Evolutionary conservation across 805 yeast species (phyloP).

Genomic region (Yarrowia sp.): DNA sequence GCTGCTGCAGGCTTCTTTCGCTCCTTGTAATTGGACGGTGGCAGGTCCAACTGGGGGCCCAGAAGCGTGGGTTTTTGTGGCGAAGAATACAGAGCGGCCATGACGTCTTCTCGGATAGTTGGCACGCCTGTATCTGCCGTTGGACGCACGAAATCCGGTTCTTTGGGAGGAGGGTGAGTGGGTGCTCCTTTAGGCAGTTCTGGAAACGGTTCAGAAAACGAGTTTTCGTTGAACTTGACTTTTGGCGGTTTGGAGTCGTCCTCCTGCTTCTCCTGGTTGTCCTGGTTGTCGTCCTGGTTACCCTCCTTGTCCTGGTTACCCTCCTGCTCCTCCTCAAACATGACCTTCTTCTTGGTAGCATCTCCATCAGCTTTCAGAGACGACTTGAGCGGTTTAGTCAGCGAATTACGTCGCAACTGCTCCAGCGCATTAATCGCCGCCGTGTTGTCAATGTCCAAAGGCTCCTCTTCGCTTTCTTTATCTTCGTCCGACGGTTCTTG

Average conservation of each 20-base stretch:
- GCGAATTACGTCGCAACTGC: slow-evolving; percentile 17
- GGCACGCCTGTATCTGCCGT: slow-evolving; percentile 13
- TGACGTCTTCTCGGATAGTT: not conserved
- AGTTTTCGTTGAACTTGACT: not conserved
- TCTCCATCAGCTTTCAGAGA: slow-evolving; percentile 19
- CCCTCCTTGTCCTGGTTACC: slow-evolving; percentile 16
- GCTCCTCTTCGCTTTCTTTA: not conserved
- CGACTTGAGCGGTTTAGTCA: slow-evolving; percentile 16
- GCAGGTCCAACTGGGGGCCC: slow-evolving; percentile 16
- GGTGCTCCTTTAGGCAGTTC: not conserved
- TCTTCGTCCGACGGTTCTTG: not conserved
- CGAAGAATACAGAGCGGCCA: slow-evolving; percentile 8
- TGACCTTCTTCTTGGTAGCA: slow-evolving; percentile 18
- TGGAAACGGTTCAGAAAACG: slow-evolving; percentile 9
- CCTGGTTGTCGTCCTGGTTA: not conserved
- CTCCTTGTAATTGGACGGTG: slow-evolving; percentile 16
- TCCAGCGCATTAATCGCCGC: slow-evolving; percentile 10
- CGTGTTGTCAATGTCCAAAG: slow-evolving; percentile 10
- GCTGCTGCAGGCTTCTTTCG: not conserved
- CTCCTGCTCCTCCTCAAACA: not conserved
- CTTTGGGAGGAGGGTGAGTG: not conserved
- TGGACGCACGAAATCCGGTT: not conserved
- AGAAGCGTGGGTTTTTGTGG: slow-evolving; percentile 13
- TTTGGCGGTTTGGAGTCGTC: not conserved
- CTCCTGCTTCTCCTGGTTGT: not conserved